Evolutionary conservation across 306 rosid species (phyloP), one percentile per base, ranked within the genome.

Genomic region (Pterocarpus macrocarpus): DNA sequence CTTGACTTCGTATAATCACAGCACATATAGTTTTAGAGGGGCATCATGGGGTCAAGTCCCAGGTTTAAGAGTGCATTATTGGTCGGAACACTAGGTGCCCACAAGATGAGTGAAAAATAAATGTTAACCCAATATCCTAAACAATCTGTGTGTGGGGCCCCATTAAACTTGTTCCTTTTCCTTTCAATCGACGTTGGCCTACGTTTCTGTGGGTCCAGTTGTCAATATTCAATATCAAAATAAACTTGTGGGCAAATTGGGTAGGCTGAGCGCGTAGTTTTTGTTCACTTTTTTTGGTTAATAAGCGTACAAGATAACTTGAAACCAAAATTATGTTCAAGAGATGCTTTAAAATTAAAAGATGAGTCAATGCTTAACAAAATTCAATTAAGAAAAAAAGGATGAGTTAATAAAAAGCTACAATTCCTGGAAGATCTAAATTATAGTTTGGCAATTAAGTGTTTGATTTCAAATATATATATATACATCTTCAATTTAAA

Each of bases 201-300:
- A 22, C 10, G 35, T 79, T 57, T 79, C 70, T 55, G 83, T 59
- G 83, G 83, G 30, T 22, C 63, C 43, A 36, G 10, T 52, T 68
- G 62, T 50, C 47, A 7, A 44, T 16, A 47, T 50, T 50, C 22
- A 4, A 32, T 16, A n/a, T 43, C 8, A 10, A 43, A 67, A 14
- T 12, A 13, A 57, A 41, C 41, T 75, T 61, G 58, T 56, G 76
- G 70, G 41, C 17, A 10, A n/a, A 58, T 14, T 55, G 45, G 58
- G 36, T 43, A 15, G 14, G 45, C 57, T 5, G 0, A 33, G 36
- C 59, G 13, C 28, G 6, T 49, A 30, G 75, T 69, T 69, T 69
- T 43, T 30, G 17, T 44, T 4, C 33, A n/a, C 50, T 9, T 33
- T 33, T 56, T 12, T 2, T 16, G 1, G 22, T 53, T 53, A n/a